phyloP scores from a whole-genome alignment of 2,329 filamentous ascomycete genomes.

The Neopestalotiopsis rosae region DNA sequence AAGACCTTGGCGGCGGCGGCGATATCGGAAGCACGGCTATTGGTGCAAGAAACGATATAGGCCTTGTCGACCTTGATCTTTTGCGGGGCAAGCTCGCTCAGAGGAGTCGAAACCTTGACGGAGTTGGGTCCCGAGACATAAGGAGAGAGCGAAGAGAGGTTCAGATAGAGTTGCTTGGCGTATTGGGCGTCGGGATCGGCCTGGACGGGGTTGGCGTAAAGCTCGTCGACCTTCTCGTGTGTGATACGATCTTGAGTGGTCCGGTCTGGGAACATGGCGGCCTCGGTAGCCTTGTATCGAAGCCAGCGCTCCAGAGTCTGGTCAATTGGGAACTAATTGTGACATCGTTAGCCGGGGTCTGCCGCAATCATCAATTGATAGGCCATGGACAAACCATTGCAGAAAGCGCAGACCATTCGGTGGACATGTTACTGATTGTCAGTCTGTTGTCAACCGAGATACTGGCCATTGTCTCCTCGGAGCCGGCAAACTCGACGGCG shows the following conservation, averaged over 20 bases:
- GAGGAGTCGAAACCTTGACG: slow-evolving; percentile 83
- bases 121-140: slow-evolving; percentile 89
- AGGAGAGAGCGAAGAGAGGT: slow-evolving; percentile 83
- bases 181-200: slow-evolving; percentile 83
- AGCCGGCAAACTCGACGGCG: slow-evolving; percentile 84
- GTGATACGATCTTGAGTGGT: slow-evolving; percentile 66
- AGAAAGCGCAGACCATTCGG: slow-evolving; percentile 75
- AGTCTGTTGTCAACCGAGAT: slow-evolving; percentile 69
- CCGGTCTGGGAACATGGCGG: slow-evolving; percentile 63
- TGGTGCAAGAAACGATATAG: slow-evolving; percentile 91
- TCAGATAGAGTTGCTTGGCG: slow-evolving; percentile 81
- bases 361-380: slow-evolving; percentile 30
- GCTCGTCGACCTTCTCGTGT: slow-evolving; percentile 74
- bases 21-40: slow-evolving; percentile 81
- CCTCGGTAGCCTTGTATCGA: slow-evolving; percentile 74
- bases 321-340: slow-evolving; percentile 75
- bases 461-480: slow-evolving; percentile 64
- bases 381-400: not conserved
- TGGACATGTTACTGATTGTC: slow-evolving; percentile 81
- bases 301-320: slow-evolving; percentile 74
- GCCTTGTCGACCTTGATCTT: slow-evolving; percentile 82
- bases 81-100: slow-evolving; percentile 73
- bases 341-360: not conserved
- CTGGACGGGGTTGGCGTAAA: slow-evolving; percentile 68
- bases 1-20: slow-evolving; percentile 85